Conservation (phyloP, 768 basidiomycete genomes). For the Ramaria sp. region DNA sequence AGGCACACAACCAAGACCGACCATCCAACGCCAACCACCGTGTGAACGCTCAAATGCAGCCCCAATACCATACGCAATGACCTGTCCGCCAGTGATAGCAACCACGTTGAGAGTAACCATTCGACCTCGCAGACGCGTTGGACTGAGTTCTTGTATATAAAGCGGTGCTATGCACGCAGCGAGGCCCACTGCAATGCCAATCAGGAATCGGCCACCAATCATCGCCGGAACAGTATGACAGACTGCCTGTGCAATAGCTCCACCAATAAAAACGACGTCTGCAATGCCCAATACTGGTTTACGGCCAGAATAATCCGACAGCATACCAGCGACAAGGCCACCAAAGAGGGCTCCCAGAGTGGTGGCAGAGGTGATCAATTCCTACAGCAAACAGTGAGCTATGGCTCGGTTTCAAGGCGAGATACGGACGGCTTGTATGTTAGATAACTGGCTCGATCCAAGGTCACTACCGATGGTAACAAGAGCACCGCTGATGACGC, state of each 20-base stretch:
- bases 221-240: conserved; percentile 62
- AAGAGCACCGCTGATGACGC: conserved; percentile 72
- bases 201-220: conserved; percentile 66
- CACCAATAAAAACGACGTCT: conserved; percentile 64
- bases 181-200: conserved; percentile 64
- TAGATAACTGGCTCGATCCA: conserved; percentile 43
- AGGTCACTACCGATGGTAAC: conserved; percentile 63
- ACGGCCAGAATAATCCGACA: conserved; percentile 65
- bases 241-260: conserved; percentile 61
- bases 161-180: conserved; percentile 73
- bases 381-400: conserved; percentile 28
- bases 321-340: conserved; percentile 55
- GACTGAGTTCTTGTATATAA: conserved; percentile 77
- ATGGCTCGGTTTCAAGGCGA: neutral
- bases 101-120: conserved; percentile 80
- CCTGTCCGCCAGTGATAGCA: conserved; percentile 72
- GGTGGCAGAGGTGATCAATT: conserved; percentile 72
- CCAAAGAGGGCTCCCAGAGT: conserved; percentile 71
- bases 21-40: conserved; percentile 78
- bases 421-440: conserved; percentile 47
- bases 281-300: conserved; percentile 54
- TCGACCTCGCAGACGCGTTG: conserved; percentile 55
- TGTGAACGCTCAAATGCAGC: conserved; percentile 49
- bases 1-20: conserved; percentile 63
- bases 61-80: conserved; percentile 66